phyloP scores from a whole-genome alignment of 345 rosid genomes.

The Pistacia integerrima region DNA sequence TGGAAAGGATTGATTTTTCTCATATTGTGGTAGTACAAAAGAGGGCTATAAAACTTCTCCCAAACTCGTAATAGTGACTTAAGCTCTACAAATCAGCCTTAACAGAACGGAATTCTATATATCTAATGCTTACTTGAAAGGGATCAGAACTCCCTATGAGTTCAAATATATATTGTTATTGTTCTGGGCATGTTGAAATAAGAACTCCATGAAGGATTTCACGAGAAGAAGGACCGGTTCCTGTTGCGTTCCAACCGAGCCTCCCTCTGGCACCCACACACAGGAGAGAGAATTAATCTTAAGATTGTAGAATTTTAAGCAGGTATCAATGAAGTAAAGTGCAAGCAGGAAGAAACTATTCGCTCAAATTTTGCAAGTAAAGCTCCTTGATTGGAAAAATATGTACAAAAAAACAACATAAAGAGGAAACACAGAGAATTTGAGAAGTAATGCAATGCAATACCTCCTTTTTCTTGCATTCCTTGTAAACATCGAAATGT shows the following conservation, averaged over 20 bases:
- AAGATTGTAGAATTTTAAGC: not conserved
- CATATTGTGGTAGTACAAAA: not conserved
- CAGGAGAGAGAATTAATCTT: conserved; percentile 8
- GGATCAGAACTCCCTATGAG: conserved; percentile 7
- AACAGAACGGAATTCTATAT: not conserved
- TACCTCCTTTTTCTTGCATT: conserved; percentile 98
- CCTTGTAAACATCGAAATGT: conserved; percentile 90
- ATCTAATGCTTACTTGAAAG: not conserved
- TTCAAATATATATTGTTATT: not conserved
- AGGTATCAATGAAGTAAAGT: not conserved
- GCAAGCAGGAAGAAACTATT: not conserved
- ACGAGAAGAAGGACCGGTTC: conserved; percentile 75
- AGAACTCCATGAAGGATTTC: conserved; percentile 31
- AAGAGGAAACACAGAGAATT: not conserved
- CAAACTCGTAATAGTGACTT: not conserved
- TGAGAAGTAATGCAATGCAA: not conserved
- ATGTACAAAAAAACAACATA: not conserved
- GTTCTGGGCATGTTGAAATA: not conserved
- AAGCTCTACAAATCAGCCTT: not conserved
- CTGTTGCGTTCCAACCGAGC: conserved; percentile 90
- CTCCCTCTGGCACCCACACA: conserved; percentile 64
- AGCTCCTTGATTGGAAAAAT: not conserved
- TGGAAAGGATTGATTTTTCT: not conserved
- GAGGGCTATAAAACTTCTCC: not conserved
- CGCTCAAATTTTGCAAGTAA: not conserved